Conservation (phyloP, 2,329 filamentous ascomycete species). For the Aspergillus piperis region DNA sequence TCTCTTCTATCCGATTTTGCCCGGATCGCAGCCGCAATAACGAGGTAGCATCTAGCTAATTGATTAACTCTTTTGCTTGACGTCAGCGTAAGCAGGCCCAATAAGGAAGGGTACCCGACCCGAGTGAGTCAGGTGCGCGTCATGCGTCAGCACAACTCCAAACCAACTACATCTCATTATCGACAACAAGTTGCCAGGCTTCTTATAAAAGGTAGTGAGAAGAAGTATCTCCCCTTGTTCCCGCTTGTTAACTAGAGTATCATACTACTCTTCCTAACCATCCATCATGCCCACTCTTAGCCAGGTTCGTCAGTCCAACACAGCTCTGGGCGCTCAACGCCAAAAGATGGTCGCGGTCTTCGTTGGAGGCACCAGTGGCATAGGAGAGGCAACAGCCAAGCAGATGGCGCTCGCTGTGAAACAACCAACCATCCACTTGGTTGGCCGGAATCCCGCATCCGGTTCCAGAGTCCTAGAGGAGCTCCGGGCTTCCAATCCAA, state of each 20-base stretch:
- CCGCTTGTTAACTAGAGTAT: too few species aligned
- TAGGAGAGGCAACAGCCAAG: slow-evolving; percentile 52
- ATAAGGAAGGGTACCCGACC: too few species aligned
- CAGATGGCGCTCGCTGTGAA: slow-evolving; percentile 46
- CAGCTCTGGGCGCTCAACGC: slow-evolving; percentile 30
- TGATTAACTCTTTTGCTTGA: too few species aligned
- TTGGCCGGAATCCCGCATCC: slow-evolving; percentile 47
- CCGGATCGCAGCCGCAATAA: too few species aligned
- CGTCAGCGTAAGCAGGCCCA: too few species aligned
- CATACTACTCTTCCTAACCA: neutral
- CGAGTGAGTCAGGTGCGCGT: neutral
- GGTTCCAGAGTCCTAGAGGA: slow-evolving; percentile 45
- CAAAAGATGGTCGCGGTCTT: slow-evolving; percentile 52
- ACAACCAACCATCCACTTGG: slow-evolving; percentile 49
- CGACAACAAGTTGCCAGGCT: too few species aligned
- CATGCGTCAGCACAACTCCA: neutral
- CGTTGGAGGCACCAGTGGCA: slow-evolving; percentile 54
- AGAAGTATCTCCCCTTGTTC: neutral
- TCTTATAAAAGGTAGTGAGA: too few species aligned
- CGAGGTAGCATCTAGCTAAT: too few species aligned
- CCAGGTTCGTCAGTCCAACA: slow-evolving; percentile 17
- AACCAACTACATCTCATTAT: too few species aligned
- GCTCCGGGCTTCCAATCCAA: slow-evolving; percentile 46
- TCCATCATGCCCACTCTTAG: slow-evolving; percentile 12
- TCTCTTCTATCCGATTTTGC: too few species aligned